These are phyloP conservation scores for Mycena belliarum DNA, from an alignment of 768 basidiomycete species.

Conservation along the genomic window DNA sequence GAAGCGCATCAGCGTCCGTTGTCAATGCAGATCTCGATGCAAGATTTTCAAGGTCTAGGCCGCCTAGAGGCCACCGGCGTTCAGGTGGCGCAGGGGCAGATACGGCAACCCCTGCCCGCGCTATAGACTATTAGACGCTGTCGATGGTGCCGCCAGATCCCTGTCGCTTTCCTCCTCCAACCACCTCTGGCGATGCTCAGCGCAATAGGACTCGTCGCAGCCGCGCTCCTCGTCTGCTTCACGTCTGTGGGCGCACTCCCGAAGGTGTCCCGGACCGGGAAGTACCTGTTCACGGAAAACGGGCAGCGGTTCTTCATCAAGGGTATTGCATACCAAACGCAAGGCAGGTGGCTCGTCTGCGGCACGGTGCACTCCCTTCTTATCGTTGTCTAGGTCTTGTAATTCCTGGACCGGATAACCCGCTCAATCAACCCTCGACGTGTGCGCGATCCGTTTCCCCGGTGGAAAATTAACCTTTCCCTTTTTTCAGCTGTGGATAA, in stretches of 20 bases:
- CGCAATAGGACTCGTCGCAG: not conserved
- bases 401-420: slow-evolving; percentile 2
- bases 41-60: too few relatives aligned
- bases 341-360: slow-evolving; percentile 48
- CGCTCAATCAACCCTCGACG: slow-evolving; percentile 18
- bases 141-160: not conserved
- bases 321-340: slow-evolving; percentile 82
- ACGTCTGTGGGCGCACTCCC: slow-evolving; percentile 49
- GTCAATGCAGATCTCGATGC: too few relatives aligned
- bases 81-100: too few relatives aligned
- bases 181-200: not conserved
- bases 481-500: slow-evolving; percentile 61
- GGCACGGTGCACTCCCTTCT: not conserved
- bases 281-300: slow-evolving; percentile 77
- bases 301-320: slow-evolving; percentile 88
- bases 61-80: too few relatives aligned
- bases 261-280: slow-evolving; percentile 67
- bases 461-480: slow-evolving; percentile 44
- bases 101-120: not conserved
- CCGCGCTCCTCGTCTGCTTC: not conserved
- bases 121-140: not conserved
- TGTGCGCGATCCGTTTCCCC: slow-evolving; percentile 32
- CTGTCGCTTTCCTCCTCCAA: not conserved
- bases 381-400: slow-evolving; percentile 3
- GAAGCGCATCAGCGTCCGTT: too few relatives aligned